phyloP scores from a whole-genome alignment of 208 protist species.

The Tritrichomonas musculus region DNA sequence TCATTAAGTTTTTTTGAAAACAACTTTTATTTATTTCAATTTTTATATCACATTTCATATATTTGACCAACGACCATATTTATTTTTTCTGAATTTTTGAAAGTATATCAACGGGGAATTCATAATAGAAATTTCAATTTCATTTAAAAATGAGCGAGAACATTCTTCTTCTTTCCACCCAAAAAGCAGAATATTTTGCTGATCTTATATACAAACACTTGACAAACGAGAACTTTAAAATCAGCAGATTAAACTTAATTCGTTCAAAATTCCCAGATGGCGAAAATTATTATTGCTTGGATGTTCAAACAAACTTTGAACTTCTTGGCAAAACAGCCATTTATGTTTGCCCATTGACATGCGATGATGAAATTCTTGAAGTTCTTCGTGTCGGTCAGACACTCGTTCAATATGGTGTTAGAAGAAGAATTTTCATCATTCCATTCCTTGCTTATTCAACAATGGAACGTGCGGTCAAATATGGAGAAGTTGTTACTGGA shows the following conservation, averaged over 20 bases:
- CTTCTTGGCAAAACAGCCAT: background rate
- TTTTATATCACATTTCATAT: too few species aligned
- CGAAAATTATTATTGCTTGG: conserved; percentile 13
- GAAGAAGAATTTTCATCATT: background rate
- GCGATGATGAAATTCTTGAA: conserved; percentile 20
- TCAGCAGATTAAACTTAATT: background rate
- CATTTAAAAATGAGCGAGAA: background rate
- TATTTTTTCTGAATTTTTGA: too few species aligned
- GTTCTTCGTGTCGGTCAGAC: background rate
- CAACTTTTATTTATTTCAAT: too few species aligned
- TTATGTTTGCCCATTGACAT: background rate
- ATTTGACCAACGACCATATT: too few species aligned
- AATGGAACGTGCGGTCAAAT: background rate
- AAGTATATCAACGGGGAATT: too few species aligned
- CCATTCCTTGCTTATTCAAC: conserved; percentile 24
- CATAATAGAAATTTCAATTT: too few species aligned
- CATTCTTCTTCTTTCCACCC: background rate
- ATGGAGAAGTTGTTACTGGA: conserved; percentile 14
- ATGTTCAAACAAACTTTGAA: conserved; percentile 31
- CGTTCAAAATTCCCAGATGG: background rate
- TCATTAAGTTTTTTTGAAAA: too few species aligned
- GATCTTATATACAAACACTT: background rate
- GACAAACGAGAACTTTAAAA: background rate
- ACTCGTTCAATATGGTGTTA: background rate
- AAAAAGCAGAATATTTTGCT: background rate